Evolutionary conservation across 2,329 filamentous ascomycete species (phyloP).

Genomic region (Fusarium keratoplasticum): DNA sequence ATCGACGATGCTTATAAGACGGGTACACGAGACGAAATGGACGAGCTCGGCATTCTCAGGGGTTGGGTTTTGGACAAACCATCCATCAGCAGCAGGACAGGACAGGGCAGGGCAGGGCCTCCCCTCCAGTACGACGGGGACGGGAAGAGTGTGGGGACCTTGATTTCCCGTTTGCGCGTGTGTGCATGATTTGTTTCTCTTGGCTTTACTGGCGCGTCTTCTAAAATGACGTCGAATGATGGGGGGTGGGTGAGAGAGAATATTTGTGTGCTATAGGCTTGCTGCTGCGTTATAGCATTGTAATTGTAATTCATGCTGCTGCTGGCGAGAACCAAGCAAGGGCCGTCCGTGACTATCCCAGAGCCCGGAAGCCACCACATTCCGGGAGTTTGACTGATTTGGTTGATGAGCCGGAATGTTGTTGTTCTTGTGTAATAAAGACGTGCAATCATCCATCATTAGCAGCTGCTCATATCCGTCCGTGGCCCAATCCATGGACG

Average conservation of each 20-base stretch:
- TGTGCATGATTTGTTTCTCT: constrained; percentile 24
- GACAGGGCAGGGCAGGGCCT: background rate
- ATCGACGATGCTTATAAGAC: constrained; percentile 28
- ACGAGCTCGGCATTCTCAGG: constrained; percentile 8
- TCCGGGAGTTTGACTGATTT: background rate
- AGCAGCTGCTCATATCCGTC: background rate
- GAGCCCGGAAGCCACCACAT: background rate
- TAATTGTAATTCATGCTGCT: constrained; percentile 16
- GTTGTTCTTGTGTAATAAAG: background rate
- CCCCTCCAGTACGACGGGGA: background rate
- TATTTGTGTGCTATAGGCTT: constrained; percentile 4
- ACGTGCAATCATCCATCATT: background rate
- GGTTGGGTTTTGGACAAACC: background rate
- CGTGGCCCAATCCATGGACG: background rate
- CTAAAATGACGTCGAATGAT: constrained; percentile 19
- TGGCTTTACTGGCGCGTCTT: constrained; percentile 13
- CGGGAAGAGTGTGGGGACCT: constrained; percentile 29
- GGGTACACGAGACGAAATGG: constrained; percentile 1
- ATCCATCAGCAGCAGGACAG: background rate
- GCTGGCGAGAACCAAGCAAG: background rate
- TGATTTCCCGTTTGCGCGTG: background rate
- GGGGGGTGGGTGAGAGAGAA: background rate
- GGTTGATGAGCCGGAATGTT: constrained; percentile 1
- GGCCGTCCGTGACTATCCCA: background rate
- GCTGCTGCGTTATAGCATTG: background rate